A percentile compares a stretch with the other conserved stretches of the same genome.
phyloP scores from a whole-genome alignment of 2,329 filamentous ascomycete species.

The Pezicula carpinea region DNA sequence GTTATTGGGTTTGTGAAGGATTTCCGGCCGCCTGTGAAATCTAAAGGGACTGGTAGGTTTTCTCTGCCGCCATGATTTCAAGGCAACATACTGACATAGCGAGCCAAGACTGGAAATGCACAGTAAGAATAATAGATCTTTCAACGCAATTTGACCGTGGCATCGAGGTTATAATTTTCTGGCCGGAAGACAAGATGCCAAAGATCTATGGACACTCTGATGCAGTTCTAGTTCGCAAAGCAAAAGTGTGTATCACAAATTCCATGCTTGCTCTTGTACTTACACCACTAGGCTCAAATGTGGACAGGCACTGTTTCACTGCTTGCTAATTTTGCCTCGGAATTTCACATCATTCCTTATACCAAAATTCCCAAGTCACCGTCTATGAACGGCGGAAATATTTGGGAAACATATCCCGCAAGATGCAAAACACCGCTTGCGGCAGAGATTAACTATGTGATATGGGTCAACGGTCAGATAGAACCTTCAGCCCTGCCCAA shows the following conservation, averaged over 20 bases:
- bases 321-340: slow-evolving; percentile 37
- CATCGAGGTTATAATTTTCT: slow-evolving; percentile 55
- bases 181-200: slow-evolving; percentile 44
- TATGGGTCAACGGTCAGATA: slow-evolving; percentile 40
- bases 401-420: slow-evolving; percentile 15
- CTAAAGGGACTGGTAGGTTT: slow-evolving; percentile 45
- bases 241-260: slow-evolving; percentile 33
- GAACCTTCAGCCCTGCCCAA: slow-evolving; percentile 40
- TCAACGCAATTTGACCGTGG: slow-evolving; percentile 41
- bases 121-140: slow-evolving; percentile 55
- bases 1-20: slow-evolving; percentile 71
- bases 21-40: slow-evolving; percentile 46
- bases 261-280: slow-evolving; percentile 11
- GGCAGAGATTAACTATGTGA: slow-evolving; percentile 36
- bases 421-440: slow-evolving; percentile 7
- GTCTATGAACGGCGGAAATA: not conserved
- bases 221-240: slow-evolving; percentile 57
- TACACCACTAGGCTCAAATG: slow-evolving; percentile 36
- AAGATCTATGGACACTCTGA: slow-evolving; percentile 46
- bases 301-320: slow-evolving; percentile 34
- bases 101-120: slow-evolving; percentile 53
- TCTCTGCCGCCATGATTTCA: not conserved
- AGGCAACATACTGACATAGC: not conserved
- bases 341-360: slow-evolving; percentile 40
- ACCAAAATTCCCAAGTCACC: slow-evolving; percentile 31